These are phyloP conservation scores for Trichopus zeylanicus DNA, from an alignment of 116 monocot species.

Conservation along the genomic window DNA sequence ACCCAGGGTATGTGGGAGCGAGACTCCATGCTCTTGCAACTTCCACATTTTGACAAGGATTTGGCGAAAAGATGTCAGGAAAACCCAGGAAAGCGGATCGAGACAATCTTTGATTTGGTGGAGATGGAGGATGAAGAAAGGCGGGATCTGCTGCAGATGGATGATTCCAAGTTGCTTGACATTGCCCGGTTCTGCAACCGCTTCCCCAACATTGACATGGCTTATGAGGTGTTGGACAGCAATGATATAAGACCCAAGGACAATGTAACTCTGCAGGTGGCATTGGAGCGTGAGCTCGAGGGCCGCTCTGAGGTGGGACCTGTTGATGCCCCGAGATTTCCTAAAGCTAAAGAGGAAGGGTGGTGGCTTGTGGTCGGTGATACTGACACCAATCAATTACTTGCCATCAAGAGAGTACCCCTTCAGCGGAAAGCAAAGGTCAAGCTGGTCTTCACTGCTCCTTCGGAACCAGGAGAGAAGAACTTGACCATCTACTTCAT, in stretches of 20 bases:
- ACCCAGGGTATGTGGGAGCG: slow-evolving; percentile 88
- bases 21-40: slow-evolving; percentile 65
- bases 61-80: slow-evolving; percentile 75
- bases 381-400: slow-evolving; percentile 57
- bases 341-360: slow-evolving; percentile 89
- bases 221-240: slow-evolving; percentile 57
- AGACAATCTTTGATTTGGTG: slow-evolving; percentile 68
- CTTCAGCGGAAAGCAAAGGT: slow-evolving; percentile 64
- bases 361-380: slow-evolving; percentile 99
- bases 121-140: slow-evolving; percentile 77
- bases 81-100: slow-evolving; percentile 46
- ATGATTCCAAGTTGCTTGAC: slow-evolving; percentile 66
- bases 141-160: slow-evolving; percentile 68
- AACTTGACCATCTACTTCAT: slow-evolving; percentile 70
- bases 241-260: slow-evolving; percentile 56
- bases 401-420: slow-evolving; percentile 76
- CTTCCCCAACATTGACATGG: slow-evolving; percentile 88
- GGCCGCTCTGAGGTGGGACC: slow-evolving; percentile 58
- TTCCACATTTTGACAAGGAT: slow-evolving; percentile 81
- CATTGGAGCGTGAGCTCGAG: slow-evolving; percentile 77
- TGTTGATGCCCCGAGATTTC: slow-evolving; percentile 68
- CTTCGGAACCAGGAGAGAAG: slow-evolving; percentile 51
- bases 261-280: slow-evolving; percentile 69
- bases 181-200: slow-evolving; percentile 77
- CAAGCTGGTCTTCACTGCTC: slow-evolving; percentile 67